Evolutionary conservation across 2,329 filamentous ascomycete genomes (phyloP).

Genomic region (Chaetomium globosum): DNA sequence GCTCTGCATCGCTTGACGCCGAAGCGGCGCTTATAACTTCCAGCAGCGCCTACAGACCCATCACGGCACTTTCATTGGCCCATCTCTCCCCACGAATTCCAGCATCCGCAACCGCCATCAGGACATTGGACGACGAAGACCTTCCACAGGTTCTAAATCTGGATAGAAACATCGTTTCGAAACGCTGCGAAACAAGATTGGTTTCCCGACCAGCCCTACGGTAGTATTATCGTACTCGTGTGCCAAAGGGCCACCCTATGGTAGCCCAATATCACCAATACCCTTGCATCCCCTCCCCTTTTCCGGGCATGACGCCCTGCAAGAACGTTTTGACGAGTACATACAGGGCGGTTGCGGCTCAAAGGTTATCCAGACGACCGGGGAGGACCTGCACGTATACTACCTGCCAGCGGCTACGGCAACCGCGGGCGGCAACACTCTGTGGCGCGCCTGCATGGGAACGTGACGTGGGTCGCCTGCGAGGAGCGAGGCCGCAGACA

Average conservation of each 20-base stretch:
- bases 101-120: constrained; percentile 5
- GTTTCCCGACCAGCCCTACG: constrained; percentile 14
- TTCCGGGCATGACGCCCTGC: constrained; percentile 20
- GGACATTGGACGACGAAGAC: constrained; percentile 28
- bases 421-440: constrained; percentile 18
- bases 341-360: constrained; percentile 25
- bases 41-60: constrained; percentile 19
- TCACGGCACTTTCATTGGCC: constrained; percentile 29
- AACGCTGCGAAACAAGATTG: constrained; percentile 20
- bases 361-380: constrained; percentile 17
- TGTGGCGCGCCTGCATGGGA: constrained; percentile 1
- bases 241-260: not conserved
- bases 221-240: constrained; percentile 24
- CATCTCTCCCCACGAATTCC: not conserved
- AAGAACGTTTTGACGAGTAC: constrained; percentile 13
- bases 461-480: constrained; percentile 1
- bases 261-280: constrained; percentile 10
- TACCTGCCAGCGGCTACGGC: constrained; percentile 11
- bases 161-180: constrained; percentile 29
- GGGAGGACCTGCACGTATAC: not conserved
- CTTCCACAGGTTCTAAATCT: constrained; percentile 20
- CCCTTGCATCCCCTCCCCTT: constrained; percentile 9
- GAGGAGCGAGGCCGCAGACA: not conserved
- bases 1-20: constrained; percentile 30
- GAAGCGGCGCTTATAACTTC: constrained; percentile 23